Conservation (phyloP, 352 stramenopile genomes). For the Phytophthora citrophthora region DNA sequence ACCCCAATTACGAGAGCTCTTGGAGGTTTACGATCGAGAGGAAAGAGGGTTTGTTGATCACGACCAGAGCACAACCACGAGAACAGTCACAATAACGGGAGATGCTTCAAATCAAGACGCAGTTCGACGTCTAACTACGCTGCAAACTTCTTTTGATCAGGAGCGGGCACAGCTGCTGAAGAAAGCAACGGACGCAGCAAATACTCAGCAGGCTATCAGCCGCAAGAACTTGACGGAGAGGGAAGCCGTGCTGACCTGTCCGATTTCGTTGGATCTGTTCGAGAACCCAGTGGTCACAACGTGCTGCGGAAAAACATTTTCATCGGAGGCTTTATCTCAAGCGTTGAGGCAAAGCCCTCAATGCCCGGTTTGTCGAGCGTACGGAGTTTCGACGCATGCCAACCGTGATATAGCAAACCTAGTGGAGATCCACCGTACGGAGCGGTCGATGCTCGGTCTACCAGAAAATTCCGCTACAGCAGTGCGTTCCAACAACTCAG, state of each 20-base stretch:
- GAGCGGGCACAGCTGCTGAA: conserved; percentile 24
- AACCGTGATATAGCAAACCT: conserved; percentile 28
- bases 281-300: conserved; percentile 27
- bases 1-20: conserved; percentile 13
- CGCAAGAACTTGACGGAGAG: conserved; percentile 10
- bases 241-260: conserved; percentile 26
- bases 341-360: conserved; percentile 5
- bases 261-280: conserved; percentile 35
- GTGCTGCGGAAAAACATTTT: conserved; percentile 38
- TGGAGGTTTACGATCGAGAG: conserved; percentile 23
- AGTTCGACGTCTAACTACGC: conserved; percentile 5
- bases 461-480: conserved; percentile 1
- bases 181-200: conserved; percentile 14
- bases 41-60: conserved; percentile 1
- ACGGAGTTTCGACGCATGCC: conserved; percentile 6
- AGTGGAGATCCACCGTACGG: conserved; percentile 25
- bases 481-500: background rate
- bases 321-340: conserved; percentile 14
- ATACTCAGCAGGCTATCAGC: conserved; percentile 9
- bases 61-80: background rate
- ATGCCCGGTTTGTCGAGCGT: conserved; percentile 25
- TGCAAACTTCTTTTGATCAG: conserved; percentile 14
- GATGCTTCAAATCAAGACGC: conserved; percentile 1
- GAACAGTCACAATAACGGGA: conserved; percentile 1
- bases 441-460: conserved; percentile 18